Percentiles rank a stretch among this genome's conserved stretches.
These are phyloP conservation scores for Chalciporus pseudorubinellus DNA, from an alignment of 768 basidiomycete genomes.

Conservation along the genomic window DNA sequence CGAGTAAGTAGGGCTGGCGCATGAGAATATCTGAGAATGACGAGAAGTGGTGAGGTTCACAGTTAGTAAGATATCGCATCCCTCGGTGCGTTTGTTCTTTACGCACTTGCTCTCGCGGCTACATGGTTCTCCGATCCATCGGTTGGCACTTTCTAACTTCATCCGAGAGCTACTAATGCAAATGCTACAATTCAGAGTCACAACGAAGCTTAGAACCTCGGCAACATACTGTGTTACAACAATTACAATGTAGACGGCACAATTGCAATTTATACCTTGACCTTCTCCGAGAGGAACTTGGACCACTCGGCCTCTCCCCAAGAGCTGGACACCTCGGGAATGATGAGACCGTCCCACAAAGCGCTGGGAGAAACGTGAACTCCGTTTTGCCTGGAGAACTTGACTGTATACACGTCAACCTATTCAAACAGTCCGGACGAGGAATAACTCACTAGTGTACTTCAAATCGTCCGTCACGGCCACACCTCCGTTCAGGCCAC, in stretches of 20 bases:
- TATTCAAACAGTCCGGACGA: neutral
- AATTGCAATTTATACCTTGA: conserved; percentile 35
- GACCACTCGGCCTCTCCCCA: conserved; percentile 85
- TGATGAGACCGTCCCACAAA: conserved; percentile 74
- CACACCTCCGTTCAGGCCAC: conserved; percentile 74
- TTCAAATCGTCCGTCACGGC: conserved; percentile 84
- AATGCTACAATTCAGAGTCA: neutral
- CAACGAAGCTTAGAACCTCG: too few relatives aligned
- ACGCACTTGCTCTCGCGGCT: too few relatives aligned
- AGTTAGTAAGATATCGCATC: too few relatives aligned
- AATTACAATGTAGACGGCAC: neutral
- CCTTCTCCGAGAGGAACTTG: conserved; percentile 64
- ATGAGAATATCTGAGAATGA: too few relatives aligned
- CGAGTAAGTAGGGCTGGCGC: too few relatives aligned
- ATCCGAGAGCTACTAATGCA: too few relatives aligned
- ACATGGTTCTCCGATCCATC: too few relatives aligned
- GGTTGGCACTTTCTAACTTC: too few relatives aligned
- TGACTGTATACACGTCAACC: conserved; percentile 52
- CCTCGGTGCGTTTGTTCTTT: too few relatives aligned
- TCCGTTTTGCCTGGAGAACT: conserved; percentile 86
- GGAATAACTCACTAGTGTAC: conserved; percentile 65
- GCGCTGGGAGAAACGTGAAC: conserved; percentile 89
- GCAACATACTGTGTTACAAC: neutral
- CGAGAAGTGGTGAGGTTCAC: too few relatives aligned
- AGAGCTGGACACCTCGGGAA: conserved; percentile 70